phyloP scores from a whole-genome alignment of 805 yeast genomes.

The Cyberlindnera nakhonratchasimensis region DNA sequence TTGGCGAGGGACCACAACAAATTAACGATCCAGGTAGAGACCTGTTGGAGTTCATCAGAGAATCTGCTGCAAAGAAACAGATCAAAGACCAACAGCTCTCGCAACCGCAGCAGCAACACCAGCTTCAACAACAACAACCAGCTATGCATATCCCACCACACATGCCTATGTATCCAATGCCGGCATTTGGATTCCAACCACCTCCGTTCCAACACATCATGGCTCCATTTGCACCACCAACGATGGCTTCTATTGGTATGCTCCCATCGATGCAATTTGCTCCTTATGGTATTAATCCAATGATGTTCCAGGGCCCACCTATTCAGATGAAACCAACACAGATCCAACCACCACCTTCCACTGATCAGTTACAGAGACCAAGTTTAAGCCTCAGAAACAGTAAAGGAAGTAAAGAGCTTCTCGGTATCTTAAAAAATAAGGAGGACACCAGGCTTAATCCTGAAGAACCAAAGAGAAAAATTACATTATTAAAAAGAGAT shows the following conservation, averaged over 20 bases:
- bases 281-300: constrained; percentile 11
- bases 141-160: constrained; percentile 13
- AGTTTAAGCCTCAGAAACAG: constrained; percentile 31
- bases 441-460: constrained; percentile 10
- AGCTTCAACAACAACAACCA: constrained; percentile 8
- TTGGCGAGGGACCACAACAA: constrained; percentile 35
- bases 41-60: constrained; percentile 57
- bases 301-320: constrained; percentile 14
- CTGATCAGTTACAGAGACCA: constrained; percentile 37
- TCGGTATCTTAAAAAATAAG: constrained; percentile 39
- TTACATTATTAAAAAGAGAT: constrained; percentile 7
- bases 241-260: constrained; percentile 7
- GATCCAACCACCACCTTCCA: constrained; percentile 33
- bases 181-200: constrained; percentile 21
- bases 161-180: constrained; percentile 13
- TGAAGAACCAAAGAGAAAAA: constrained; percentile 3
- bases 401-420: constrained; percentile 40
- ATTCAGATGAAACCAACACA: constrained; percentile 14
- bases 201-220: constrained; percentile 22
- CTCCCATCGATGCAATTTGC: constrained; percentile 8
- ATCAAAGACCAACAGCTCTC: constrained; percentile 16
- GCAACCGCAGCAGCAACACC: constrained; percentile 6
- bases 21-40: constrained; percentile 71
- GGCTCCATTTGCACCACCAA: constrained; percentile 23
- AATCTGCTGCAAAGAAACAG: constrained; percentile 36